A percentile compares a stretch with the other conserved stretches of the same genome.
Evolutionary conservation across 2,329 filamentous ascomycete species (phyloP).

Genomic region (Leptographium wingfieldii): DNA sequence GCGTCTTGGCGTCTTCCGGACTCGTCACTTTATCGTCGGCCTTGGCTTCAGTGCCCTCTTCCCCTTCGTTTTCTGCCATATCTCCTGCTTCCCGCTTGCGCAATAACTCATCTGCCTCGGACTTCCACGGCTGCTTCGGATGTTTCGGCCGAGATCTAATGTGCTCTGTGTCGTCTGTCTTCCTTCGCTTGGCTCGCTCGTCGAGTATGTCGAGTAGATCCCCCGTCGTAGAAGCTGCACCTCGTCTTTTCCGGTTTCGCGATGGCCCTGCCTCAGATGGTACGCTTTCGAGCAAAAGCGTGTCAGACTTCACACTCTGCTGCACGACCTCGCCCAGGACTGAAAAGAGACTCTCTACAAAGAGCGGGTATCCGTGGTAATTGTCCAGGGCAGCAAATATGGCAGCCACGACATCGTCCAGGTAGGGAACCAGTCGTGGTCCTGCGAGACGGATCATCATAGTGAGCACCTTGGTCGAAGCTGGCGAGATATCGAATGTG

Average conservation of each 20-base stretch:
- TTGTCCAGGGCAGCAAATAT: constrained; percentile 90
- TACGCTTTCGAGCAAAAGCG: constrained; percentile 32
- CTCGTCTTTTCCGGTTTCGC: constrained; percentile 6
- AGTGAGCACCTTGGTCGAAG: constrained; percentile 75
- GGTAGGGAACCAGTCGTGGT: constrained; percentile 65
- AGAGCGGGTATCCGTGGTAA: constrained; percentile 80
- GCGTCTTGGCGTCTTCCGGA: constrained; percentile 45
- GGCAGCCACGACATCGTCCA: constrained; percentile 82
- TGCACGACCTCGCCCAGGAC: constrained; percentile 74
- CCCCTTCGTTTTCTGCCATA: constrained; percentile 22
- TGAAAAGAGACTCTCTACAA: constrained; percentile 76
- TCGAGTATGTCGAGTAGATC: constrained; percentile 7
- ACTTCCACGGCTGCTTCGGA: constrained; percentile 23
- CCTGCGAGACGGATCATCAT: constrained; percentile 94
- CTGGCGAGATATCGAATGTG: constrained; percentile 81
- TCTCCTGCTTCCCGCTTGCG: constrained; percentile 20
- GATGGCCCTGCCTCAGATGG: constrained; percentile 12
- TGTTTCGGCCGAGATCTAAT: constrained; percentile 22
- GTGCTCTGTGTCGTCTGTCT: not conserved
- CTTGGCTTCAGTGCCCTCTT: constrained; percentile 16
- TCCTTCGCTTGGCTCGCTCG: constrained; percentile 16
- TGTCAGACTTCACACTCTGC: constrained; percentile 55
- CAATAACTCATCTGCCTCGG: constrained; percentile 16
- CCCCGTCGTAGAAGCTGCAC: not conserved
- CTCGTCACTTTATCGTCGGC: constrained; percentile 19